These are phyloP conservation scores for Cordyceps tenuipes DNA, from an alignment of 2,329 filamentous ascomycete genomes.

Conservation along the genomic window DNA sequence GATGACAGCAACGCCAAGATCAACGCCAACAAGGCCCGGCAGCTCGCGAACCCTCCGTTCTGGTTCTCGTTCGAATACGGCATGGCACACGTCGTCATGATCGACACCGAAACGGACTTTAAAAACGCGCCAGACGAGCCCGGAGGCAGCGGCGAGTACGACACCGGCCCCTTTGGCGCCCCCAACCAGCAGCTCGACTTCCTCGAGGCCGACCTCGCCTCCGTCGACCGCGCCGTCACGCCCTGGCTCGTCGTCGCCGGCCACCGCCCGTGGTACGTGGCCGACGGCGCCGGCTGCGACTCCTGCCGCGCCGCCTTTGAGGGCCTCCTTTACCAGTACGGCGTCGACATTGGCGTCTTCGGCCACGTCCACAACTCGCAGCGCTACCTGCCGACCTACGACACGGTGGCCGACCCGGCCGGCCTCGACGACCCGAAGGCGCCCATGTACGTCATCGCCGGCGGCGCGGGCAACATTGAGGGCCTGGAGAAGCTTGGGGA, in stretches of 20 bases:
- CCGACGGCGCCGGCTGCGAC: slow-evolving; percentile 28
- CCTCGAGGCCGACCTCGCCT: slow-evolving; percentile 46
- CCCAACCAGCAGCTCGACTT: slow-evolving; percentile 44
- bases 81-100: slow-evolving; percentile 22
- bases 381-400: slow-evolving; percentile 36
- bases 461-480: slow-evolving; percentile 49
- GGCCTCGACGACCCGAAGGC: slow-evolving; percentile 28
- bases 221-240: slow-evolving; percentile 46
- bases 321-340: slow-evolving; percentile 43
- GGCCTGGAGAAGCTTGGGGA: neutral
- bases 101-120: slow-evolving; percentile 27
- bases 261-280: slow-evolving; percentile 40
- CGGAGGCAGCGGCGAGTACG: slow-evolving; percentile 21
- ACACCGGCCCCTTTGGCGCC: slow-evolving; percentile 42
- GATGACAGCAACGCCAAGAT: slow-evolving; percentile 33
- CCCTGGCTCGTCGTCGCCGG: slow-evolving; percentile 33
- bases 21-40: slow-evolving; percentile 35
- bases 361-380: slow-evolving; percentile 54
- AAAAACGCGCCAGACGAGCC: slow-evolving; percentile 21
- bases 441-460: slow-evolving; percentile 35
- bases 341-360: slow-evolving; percentile 48
- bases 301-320: slow-evolving; percentile 46
- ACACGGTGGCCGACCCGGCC: slow-evolving; percentile 26
- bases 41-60: slow-evolving; percentile 22
- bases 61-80: slow-evolving; percentile 23